phyloP scores from a whole-genome alignment of 1,284 basidiomycete genomes.

The Coriolopsis trogii region DNA sequence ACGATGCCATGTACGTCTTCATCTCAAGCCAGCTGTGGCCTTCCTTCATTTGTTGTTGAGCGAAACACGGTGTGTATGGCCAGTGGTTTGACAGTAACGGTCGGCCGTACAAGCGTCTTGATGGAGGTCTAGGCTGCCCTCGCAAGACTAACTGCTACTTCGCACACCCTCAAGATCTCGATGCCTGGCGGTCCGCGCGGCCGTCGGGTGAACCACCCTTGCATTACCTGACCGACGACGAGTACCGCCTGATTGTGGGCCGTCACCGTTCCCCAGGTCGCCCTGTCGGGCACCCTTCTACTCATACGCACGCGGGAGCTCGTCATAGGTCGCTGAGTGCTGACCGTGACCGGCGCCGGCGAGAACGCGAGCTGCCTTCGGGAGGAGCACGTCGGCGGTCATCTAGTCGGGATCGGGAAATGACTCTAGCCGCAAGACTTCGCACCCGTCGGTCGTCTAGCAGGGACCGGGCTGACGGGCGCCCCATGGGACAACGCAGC shows the following conservation, averaged over 20 bases:
- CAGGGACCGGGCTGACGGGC: conserved; percentile 9
- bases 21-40: not conserved
- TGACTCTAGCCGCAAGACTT: conserved; percentile 7
- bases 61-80: not conserved
- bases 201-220: conserved; percentile 20
- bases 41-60: conserved; percentile 2
- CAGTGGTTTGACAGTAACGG: conserved; percentile 24
- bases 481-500: conserved; percentile 8
- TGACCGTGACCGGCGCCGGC: conserved; percentile 13
- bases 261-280: conserved; percentile 17
- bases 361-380: conserved; percentile 4
- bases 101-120: conserved; percentile 17
- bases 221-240: conserved; percentile 22
- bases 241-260: conserved; percentile 18
- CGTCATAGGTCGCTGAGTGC: conserved; percentile 11
- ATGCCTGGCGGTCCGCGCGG: conserved; percentile 15
- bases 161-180: conserved; percentile 20
- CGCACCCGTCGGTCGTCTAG: conserved; percentile 3
- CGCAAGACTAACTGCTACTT: conserved; percentile 17
- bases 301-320: too few species aligned
- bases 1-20: conserved; percentile 22
- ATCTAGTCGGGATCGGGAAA: conserved; percentile 17
- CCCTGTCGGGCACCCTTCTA: not conserved
- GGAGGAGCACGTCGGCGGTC: conserved; percentile 14
- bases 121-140: conserved; percentile 20